Evolutionary conservation across 495 filamentous ascomycete genomes (phyloP), one percentile per base, ranked within the genome.

Genomic region (Aspergillus taichungensis): DNA sequence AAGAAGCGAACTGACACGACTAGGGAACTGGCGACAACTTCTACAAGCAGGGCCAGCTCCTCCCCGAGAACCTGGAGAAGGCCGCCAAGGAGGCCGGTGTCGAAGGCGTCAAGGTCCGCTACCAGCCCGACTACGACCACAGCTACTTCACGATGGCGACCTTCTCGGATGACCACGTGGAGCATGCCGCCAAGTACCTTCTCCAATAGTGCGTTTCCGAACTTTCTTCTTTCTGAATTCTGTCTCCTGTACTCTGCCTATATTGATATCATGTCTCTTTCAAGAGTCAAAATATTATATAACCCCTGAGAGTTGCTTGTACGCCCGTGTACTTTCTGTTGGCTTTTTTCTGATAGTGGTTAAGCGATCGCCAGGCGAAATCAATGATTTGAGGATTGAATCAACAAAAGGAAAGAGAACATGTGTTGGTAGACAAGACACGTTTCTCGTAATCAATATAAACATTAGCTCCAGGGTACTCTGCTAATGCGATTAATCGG

Each of bases 91-190:
- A 84, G 51, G 73, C 75, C 6, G 88, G 85, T 0, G 73, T 85
- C 35, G 62, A 70, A 38, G 77, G 79, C 33, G 76, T 83, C 18
- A 76, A 77, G 37, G 60, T 96, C 49, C 73, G 92, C 55, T 92
- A 90, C 72, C 91, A 95, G 68, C 57, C 87, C 59, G 89, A 80
- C 41, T 98, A 98, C 60, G 94, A 98, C 64, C 92, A 97, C 63
- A 94, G 87, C 43, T 98, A 98, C 62, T 96, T 76, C 65, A 94
- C 92, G 55, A 91, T 98, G 70, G 79, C 91, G 28, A 78, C 73
- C 8, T 98, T 98, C 66, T 75, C 84, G 39, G 82, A 83, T 53
- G 90, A 97, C 51, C 92, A 98, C 72, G 74, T 98, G 41, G 80
- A 84, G 43, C 88, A 92, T 63, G 88, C 88, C 44, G 90, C 92